phyloP scores from a whole-genome alignment of 257 asterid genomes.

The Rhazya stricta region DNA sequence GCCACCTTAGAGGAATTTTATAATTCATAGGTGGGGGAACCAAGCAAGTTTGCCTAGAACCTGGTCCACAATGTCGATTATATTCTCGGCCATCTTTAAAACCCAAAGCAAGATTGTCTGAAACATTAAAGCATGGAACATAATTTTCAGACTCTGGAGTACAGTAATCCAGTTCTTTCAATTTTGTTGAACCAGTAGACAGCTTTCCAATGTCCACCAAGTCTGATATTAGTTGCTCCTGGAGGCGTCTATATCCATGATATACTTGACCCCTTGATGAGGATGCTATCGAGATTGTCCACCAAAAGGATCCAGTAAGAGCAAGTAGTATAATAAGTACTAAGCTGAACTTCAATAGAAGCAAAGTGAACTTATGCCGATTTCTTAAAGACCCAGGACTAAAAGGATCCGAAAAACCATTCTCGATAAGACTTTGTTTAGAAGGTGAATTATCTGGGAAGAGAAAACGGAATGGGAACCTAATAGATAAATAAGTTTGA shows the following conservation, averaged over 20 bases:
- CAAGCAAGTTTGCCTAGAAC: conserved; percentile 64
- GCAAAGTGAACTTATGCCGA: conserved; percentile 51
- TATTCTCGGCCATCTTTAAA: conserved; percentile 62
- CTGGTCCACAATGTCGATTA: conserved; percentile 57
- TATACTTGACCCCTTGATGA: conserved; percentile 65
- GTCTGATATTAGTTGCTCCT: conserved; percentile 76
- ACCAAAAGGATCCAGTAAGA: conserved; percentile 84
- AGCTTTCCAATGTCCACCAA: conserved; percentile 87
- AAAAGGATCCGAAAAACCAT: conserved; percentile 71
- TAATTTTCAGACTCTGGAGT: conserved; percentile 71
- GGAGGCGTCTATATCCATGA: conserved; percentile 78
- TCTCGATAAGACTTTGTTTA: conserved; percentile 48
- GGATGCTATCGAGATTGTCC: conserved; percentile 83
- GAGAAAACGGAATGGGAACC: conserved; percentile 53
- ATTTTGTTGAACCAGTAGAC: conserved; percentile 55
- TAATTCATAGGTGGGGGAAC: conserved; percentile 82
- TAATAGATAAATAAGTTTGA: conserved; percentile 39
- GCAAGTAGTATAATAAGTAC: conserved; percentile 76
- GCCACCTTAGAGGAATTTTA: conserved; percentile 88
- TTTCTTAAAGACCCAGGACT: conserved; percentile 52
- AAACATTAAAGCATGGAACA: conserved; percentile 83
- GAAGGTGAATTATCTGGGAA: conserved; percentile 53
- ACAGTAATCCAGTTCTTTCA: conserved; percentile 74
- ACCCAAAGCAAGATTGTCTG: conserved; percentile 69
- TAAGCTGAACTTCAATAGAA: conserved; percentile 61